phyloP scores from a whole-genome alignment of 257 asterid species.

The Anisodus tanguticus region DNA sequence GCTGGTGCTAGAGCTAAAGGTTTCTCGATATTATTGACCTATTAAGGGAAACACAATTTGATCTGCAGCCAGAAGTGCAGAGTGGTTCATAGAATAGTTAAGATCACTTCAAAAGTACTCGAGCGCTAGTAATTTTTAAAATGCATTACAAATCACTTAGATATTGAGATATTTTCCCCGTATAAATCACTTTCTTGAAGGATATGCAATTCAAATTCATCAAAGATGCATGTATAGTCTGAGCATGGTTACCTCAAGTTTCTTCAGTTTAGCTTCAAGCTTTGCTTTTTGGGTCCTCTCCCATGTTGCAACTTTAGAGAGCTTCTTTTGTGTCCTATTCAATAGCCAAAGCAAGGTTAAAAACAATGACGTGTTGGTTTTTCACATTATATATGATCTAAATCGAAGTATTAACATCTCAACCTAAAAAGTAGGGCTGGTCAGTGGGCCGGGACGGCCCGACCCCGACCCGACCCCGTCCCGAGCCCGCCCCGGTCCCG shows the following conservation, averaged over 20 bases:
- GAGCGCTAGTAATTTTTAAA: too few species aligned
- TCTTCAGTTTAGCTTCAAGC: slow-evolving; percentile 65
- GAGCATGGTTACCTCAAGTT: slow-evolving; percentile 56
- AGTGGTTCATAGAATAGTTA: too few species aligned
- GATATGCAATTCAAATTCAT: background rate
- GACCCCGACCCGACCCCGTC: too few species aligned
- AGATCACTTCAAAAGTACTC: too few species aligned
- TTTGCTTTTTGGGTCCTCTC: slow-evolving; percentile 74
- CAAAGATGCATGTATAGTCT: too few species aligned
- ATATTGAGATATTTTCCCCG: background rate
- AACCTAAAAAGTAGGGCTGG: background rate
- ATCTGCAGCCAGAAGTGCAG: too few species aligned
- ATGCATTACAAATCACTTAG: too few species aligned
- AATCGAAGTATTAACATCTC: background rate
- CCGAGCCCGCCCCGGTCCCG: background rate
- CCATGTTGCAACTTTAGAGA: slow-evolving; percentile 68
- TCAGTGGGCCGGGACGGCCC: too few species aligned
- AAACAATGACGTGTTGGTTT: background rate
- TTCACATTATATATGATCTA: background rate
- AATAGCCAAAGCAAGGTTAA: background rate
- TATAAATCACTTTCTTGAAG: background rate
- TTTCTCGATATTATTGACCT: too few species aligned
- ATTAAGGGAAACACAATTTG: too few species aligned
- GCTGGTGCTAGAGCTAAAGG: too few species aligned
- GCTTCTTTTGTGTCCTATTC: slow-evolving; percentile 70